These are phyloP conservation scores for Podospora bellae-mahoneyi DNA, from an alignment of 495 filamentous ascomycete species.

Conservation along the genomic window DNA sequence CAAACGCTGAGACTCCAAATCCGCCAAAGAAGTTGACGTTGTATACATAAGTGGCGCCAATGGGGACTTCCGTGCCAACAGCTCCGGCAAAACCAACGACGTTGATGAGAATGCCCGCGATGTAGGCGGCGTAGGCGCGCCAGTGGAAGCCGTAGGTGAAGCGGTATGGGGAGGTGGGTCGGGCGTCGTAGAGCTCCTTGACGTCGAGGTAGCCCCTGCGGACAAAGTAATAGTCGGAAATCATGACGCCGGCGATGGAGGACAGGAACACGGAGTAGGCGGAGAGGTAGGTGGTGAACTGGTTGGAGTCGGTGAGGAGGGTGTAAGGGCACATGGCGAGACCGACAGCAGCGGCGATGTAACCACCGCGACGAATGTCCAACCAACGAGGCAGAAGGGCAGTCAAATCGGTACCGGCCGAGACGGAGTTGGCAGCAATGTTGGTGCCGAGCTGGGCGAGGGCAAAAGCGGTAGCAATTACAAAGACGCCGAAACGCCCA, in stretches of 20 bases:
- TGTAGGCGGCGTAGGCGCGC: conserved; percentile 80
- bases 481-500: conserved; percentile 83
- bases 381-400: conserved; percentile 82
- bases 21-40: conserved; percentile 87
- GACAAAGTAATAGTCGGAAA: conserved; percentile 87
- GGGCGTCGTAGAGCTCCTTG: conserved; percentile 73
- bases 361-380: conserved; percentile 87
- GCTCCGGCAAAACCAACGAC: conserved; percentile 89
- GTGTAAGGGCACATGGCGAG: conserved; percentile 90
- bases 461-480: conserved; percentile 77
- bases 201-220: conserved; percentile 79
- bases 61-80: conserved; percentile 62
- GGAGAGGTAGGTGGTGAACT: conserved; percentile 92
- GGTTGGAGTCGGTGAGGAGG: conserved; percentile 70
- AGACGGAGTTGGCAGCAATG: conserved; percentile 88
- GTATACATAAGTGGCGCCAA: conserved; percentile 83
- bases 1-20: conserved; percentile 61
- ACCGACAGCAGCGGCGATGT: conserved; percentile 79
- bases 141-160: conserved; percentile 72
- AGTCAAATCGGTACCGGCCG: conserved; percentile 87
- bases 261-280: conserved; percentile 95
- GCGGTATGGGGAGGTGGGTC: conserved; percentile 65
- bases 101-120: conserved; percentile 85
- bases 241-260: conserved; percentile 86
- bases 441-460: conserved; percentile 91